These are phyloP conservation scores for Salvia miltiorrhiza DNA, from an alignment of 257 asterid genomes.

Conservation along the genomic window DNA sequence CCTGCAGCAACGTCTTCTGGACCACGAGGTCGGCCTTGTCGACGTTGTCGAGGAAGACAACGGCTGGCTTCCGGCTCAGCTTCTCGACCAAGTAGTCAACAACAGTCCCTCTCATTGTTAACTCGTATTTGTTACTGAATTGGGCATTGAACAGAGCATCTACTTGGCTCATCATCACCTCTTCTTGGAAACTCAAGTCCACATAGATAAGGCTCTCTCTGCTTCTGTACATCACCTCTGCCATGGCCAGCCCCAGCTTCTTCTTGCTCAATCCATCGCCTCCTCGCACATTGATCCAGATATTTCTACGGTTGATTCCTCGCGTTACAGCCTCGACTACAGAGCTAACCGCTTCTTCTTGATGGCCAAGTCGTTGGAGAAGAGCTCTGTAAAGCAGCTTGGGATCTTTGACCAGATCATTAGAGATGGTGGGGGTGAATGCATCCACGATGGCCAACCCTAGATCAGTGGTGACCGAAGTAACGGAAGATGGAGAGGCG, in stretches of 20 bases:
- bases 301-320: conserved; percentile 37
- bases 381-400: conserved; percentile 55
- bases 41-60: conserved; percentile 67
- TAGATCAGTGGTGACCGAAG: conserved; percentile 61
- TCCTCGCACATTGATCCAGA: conserved; percentile 69
- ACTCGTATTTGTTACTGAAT: conserved; percentile 31
- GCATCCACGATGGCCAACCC: conserved; percentile 38
- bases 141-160: conserved; percentile 30
- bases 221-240: conserved; percentile 59
- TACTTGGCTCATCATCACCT: conserved; percentile 12
- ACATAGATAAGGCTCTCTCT: conserved; percentile 46
- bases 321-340: conserved; percentile 45
- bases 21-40: conserved; percentile 70
- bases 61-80: conserved; percentile 57
- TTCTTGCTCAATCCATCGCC: conserved; percentile 67
- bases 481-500: conserved; percentile 53
- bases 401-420: conserved; percentile 37
- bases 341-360: conserved; percentile 60
- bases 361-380: conserved; percentile 46
- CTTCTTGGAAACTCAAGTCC: conserved; percentile 52
- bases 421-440: conserved; percentile 12
- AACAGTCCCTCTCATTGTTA: conserved; percentile 52
- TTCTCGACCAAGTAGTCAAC: conserved; percentile 72
- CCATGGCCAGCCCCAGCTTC: conserved; percentile 51
- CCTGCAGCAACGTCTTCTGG: conserved; percentile 58